phyloP scores from a whole-genome alignment of 805 yeast genomes.

The Saturnispora mendoncae region DNA sequence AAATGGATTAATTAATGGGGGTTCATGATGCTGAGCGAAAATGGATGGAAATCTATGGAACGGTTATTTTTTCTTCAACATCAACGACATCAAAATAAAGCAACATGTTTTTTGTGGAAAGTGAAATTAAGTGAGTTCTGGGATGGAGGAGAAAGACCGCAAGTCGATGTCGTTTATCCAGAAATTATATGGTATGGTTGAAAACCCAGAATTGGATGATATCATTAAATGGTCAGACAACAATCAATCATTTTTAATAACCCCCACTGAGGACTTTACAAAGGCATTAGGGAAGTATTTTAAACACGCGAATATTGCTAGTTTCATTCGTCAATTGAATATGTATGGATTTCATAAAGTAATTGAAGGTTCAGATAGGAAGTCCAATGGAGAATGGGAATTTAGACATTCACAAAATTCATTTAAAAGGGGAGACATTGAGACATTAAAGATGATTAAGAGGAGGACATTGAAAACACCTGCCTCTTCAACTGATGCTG shows the following conservation, averaged over 20 bases:
- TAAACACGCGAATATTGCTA: slow-evolving; percentile 74
- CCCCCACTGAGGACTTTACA: slow-evolving; percentile 81
- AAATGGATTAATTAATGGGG: slow-evolving; percentile 18
- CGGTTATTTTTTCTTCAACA: no score
- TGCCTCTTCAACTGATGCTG: not conserved
- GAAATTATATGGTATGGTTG: slow-evolving; percentile 84
- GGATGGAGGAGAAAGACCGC: slow-evolving; percentile 9
- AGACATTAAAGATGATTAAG: slow-evolving; percentile 63
- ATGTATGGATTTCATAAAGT: slow-evolving; percentile 82
- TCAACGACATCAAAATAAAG: no score
- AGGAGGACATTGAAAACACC: slow-evolving; percentile 45
- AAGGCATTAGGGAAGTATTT: slow-evolving; percentile 60
- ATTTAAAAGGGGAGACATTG: slow-evolving; percentile 75
- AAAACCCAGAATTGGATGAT: slow-evolving; percentile 61
- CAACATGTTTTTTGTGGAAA: no score
- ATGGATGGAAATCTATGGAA: no score
- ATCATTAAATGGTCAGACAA: slow-evolving; percentile 78
- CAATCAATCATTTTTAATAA: slow-evolving; percentile 61
- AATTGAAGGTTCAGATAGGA: slow-evolving; percentile 23
- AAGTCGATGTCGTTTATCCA: slow-evolving; percentile 50
- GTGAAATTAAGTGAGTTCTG: no score
- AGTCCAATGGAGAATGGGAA: slow-evolving; percentile 51
- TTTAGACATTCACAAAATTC: slow-evolving; percentile 74
- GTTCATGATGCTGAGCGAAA: slow-evolving; percentile 6
- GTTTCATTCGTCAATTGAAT: slow-evolving; percentile 70